A percentile compares a stretch with the other conserved stretches of the same genome.
Evolutionary conservation across 441 rosid species (phyloP).

Genomic region (Francoa sonchifolia): DNA sequence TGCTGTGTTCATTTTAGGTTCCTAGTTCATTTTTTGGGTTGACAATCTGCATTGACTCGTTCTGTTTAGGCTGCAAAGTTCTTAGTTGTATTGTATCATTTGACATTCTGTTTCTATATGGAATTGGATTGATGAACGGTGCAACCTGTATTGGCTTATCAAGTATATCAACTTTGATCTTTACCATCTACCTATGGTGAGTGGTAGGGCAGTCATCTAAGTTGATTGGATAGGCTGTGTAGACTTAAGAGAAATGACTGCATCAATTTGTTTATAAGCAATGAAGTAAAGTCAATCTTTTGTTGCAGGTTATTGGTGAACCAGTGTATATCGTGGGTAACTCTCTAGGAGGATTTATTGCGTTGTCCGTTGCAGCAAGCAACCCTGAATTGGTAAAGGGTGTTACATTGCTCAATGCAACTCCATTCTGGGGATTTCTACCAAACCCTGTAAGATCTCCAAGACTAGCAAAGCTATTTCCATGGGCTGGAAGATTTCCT

Average conservation of each 20-base stretch:
- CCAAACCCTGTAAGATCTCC: constrained; percentile 78
- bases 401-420: constrained; percentile 76
- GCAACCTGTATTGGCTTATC: too few species aligned
- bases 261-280: background rate
- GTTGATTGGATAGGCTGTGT: too few species aligned
- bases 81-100: too few species aligned
- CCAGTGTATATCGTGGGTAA: constrained; percentile 84
- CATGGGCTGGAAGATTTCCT: constrained; percentile 91
- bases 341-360: constrained; percentile 87
- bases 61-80: too few species aligned
- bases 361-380: constrained; percentile 69
- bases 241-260: background rate
- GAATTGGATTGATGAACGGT: too few species aligned
- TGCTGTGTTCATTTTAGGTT: too few species aligned
- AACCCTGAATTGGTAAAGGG: constrained; percentile 79
- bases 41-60: too few species aligned
- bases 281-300: background rate
- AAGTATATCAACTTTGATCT: too few species aligned
- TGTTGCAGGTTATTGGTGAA: constrained; percentile 67
- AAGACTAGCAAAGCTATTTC: constrained; percentile 51
- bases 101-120: too few species aligned
- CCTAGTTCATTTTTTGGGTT: too few species aligned
- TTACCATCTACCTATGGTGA: too few species aligned
- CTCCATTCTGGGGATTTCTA: constrained; percentile 90
- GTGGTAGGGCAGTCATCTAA: too few species aligned